Evolutionary conservation across 768 basidiomycete species (phyloP).

Genomic region (Clitopilus passeckerianus): DNA sequence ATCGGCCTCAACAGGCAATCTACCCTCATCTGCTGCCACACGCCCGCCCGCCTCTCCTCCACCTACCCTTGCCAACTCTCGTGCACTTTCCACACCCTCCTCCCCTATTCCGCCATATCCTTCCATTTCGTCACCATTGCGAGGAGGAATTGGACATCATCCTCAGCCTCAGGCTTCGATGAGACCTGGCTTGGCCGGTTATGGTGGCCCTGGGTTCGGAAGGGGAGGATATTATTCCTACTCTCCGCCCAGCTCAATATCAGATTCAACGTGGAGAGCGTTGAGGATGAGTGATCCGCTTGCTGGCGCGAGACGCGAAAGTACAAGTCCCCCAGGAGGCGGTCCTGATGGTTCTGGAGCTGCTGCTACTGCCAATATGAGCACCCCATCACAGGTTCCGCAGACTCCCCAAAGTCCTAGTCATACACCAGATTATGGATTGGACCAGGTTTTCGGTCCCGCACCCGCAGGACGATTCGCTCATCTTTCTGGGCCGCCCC

Average conservation of each 20-base stretch:
- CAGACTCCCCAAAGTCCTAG: neutral
- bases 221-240: conserved; percentile 17
- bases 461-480: neutral
- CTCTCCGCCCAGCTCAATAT: conserved; percentile 35
- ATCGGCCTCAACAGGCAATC: neutral
- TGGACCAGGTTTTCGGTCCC: neutral
- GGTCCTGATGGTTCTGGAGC: conserved; percentile 7
- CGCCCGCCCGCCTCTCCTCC: neutral
- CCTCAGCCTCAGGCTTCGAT: neutral
- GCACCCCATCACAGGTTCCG: neutral
- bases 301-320: conserved; percentile 1
- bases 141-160: neutral
- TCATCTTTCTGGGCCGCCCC: neutral
- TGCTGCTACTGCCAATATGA: neutral
- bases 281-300: conserved; percentile 18
- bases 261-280: conserved; percentile 41
- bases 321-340: neutral
- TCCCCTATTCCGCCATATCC: neutral
- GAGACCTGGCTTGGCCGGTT: neutral
- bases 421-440: neutral
- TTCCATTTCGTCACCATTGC: neutral
- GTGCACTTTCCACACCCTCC: neutral
- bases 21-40: neutral
- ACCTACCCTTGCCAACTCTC: neutral
- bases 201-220: neutral